A percentile compares a stretch with the other conserved stretches of the same genome.
Conservation (phyloP, 2,329 filamentous ascomycete genomes). For the Karstenula rhodostoma region DNA sequence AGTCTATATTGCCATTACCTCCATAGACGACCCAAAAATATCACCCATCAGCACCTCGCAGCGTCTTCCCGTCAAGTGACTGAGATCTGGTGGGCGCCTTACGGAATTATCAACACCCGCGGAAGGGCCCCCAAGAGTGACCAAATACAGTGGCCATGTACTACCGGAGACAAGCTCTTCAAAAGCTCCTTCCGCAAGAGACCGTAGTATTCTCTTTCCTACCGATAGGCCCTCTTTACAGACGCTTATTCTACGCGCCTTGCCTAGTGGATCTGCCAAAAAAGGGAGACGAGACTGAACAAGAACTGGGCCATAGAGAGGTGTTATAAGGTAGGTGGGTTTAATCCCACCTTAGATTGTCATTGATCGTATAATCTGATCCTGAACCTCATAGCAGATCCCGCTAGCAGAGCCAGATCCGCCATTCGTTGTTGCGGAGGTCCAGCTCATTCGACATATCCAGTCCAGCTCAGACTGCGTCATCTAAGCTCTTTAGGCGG, state of each 20-base stretch:
- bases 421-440: conserved; percentile 14
- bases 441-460: conserved; percentile 3
- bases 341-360: neutral
- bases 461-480: neutral
- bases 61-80: conserved; percentile 14
- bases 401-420: conserved; percentile 13
- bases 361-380: conserved; percentile 2
- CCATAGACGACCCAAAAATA: conserved; percentile 39
- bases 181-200: conserved; percentile 71
- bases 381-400: conserved; percentile 3
- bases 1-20: conserved; percentile 20
- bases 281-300: conserved; percentile 21
- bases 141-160: no score
- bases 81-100: conserved; percentile 54
- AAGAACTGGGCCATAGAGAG: conserved; percentile 12
- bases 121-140: no score
- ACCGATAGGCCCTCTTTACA: conserved; percentile 69
- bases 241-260: conserved; percentile 63
- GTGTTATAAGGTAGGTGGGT: neutral
- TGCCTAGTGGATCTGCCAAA: conserved; percentile 54
- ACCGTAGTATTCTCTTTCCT: conserved; percentile 74
- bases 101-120: no score
- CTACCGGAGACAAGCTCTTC: conserved; percentile 66
- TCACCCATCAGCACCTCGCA: conserved; percentile 31
- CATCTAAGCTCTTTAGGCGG: neutral